phyloP scores from a whole-genome alignment of 75 land plant species.

The Pinus tabuliformis region DNA sequence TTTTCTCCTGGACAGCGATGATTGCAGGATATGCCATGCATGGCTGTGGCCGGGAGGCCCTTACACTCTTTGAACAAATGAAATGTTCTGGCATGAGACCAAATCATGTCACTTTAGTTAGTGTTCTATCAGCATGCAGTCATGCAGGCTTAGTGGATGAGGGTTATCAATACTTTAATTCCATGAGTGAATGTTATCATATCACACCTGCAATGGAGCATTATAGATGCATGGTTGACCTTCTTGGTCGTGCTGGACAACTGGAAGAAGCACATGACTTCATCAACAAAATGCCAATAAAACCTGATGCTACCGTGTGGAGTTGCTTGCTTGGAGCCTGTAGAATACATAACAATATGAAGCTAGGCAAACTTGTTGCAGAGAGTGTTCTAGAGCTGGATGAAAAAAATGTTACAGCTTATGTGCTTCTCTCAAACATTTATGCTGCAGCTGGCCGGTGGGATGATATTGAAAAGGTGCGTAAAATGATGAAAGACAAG shows the following conservation, averaged over 20 bases:
- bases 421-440: conserved; percentile 5
- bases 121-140: neutral
- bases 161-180: neutral
- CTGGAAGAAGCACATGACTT: neutral
- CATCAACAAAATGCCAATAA: neutral
- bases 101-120: neutral
- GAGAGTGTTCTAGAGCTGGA: neutral
- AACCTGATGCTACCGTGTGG: neutral
- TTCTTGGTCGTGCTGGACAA: neutral
- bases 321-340: conserved; percentile 3
- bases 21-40: conserved; percentile 39
- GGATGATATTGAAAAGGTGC: neutral
- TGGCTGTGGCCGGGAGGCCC: conserved; percentile 28
- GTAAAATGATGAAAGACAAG: conserved; percentile 2
- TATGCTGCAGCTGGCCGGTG: neutral
- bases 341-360: neutral
- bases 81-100: neutral
- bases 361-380: conserved; percentile 2
- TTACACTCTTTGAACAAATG: conserved; percentile 33
- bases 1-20: conserved; percentile 43
- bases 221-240: neutral
- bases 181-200: neutral
- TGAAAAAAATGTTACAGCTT: neutral
- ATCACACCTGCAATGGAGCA: neutral
- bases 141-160: neutral